Conservation (phyloP, 257 asterid species). For the Salvia miltiorrhiza region DNA sequence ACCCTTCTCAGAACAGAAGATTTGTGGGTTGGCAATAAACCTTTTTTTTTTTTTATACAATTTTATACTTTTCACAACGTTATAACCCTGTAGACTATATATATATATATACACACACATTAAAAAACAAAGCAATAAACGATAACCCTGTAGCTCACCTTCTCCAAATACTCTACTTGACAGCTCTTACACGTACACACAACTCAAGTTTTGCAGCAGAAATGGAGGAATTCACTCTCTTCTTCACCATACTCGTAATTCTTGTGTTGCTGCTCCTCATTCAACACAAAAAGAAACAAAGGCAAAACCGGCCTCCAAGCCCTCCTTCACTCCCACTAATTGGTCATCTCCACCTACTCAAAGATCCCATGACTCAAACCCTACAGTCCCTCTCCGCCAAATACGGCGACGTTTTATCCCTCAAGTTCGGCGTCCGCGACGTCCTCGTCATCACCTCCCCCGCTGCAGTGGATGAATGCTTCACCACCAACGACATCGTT, state of each 20-base stretch:
- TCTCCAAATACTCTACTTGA: background rate
- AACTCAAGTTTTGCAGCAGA: background rate
- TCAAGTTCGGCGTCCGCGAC: slow-evolving; percentile 20
- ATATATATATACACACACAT: too few relatives aligned
- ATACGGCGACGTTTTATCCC: slow-evolving; percentile 21
- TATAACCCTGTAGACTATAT: too few relatives aligned
- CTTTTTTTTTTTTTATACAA: too few relatives aligned
- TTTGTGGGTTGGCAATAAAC: too few relatives aligned
- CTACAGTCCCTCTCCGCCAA: slow-evolving; percentile 26
- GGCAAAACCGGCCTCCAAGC: slow-evolving; percentile 25
- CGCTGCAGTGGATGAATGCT: slow-evolving; percentile 25
- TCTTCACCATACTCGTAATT: background rate
- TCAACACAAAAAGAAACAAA: background rate
- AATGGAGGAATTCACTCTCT: background rate
- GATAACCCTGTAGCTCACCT: too few relatives aligned
- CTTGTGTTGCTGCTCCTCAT: background rate
- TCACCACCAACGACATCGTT: slow-evolving; percentile 29
- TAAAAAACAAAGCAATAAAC: too few relatives aligned
- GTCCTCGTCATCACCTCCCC: slow-evolving; percentile 27
- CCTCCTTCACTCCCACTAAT: slow-evolving; percentile 29
- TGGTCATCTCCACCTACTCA: slow-evolving; percentile 30
- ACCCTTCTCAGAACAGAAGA: too few relatives aligned
- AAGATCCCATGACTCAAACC: slow-evolving; percentile 21
- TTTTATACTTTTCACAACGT: too few relatives aligned
- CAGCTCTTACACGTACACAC: too few relatives aligned